Percentiles rank a stretch among this genome's conserved stretches.
Evolutionary conservation across 2,329 filamentous ascomycete species (phyloP).

Genomic region (Aspergillus pseudoterreus): DNA sequence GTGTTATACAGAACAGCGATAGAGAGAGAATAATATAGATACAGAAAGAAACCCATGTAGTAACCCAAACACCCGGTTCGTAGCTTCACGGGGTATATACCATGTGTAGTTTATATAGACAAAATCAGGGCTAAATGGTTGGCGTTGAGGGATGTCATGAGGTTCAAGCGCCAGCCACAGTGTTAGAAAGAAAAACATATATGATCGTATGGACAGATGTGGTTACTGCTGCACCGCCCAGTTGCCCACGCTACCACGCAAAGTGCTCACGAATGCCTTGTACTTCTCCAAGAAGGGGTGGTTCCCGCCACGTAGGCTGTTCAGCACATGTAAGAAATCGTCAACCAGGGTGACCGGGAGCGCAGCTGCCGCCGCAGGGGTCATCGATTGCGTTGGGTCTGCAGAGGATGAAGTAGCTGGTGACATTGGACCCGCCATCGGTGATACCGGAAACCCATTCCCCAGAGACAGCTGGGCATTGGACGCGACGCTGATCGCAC

Average conservation of each 20-base stretch:
- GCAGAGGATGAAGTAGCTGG: not conserved
- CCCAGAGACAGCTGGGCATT: constrained; percentile 22
- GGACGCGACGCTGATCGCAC: constrained; percentile 28
- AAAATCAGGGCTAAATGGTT: too few relatives aligned
- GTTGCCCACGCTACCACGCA: constrained; percentile 14
- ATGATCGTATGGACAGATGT: not conserved
- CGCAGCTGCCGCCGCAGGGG: constrained; percentile 11
- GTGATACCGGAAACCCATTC: constrained; percentile 6
- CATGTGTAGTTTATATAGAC: too few relatives aligned
- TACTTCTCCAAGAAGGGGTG: constrained; percentile 35
- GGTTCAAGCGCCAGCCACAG: too few relatives aligned
- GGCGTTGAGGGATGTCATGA: too few relatives aligned
- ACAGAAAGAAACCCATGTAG: too few relatives aligned
- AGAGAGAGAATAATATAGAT: too few relatives aligned
- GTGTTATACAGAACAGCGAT: too few relatives aligned
- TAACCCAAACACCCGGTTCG: too few relatives aligned
- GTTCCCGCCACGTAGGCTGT: constrained; percentile 32
- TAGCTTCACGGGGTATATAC: too few relatives aligned
- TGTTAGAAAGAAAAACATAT: not conserved
- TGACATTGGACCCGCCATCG: constrained; percentile 1
- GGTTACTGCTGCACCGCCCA: constrained; percentile 18
- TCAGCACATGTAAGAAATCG: constrained; percentile 30
- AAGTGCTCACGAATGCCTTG: constrained; percentile 23
- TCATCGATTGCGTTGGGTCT: constrained; percentile 6
- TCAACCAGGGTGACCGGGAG: constrained; percentile 22